Evolutionary conservation across 2,329 filamentous ascomycete species (phyloP).

Genomic region (Colletotrichum shisoi): DNA sequence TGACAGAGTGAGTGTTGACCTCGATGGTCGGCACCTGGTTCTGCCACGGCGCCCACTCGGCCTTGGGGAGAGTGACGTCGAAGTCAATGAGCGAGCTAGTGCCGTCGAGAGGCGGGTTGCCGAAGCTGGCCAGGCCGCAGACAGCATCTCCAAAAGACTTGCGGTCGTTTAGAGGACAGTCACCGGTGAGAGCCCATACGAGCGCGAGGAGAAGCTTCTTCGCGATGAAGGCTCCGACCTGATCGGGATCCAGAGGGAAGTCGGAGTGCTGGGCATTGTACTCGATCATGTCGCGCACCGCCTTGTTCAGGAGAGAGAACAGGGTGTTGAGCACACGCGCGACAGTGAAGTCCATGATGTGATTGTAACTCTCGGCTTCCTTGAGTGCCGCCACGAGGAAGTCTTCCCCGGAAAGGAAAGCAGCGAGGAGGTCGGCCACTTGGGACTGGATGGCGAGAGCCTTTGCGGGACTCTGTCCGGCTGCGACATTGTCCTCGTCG

Average conservation of each 20-base stretch:
- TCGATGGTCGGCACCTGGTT: slow-evolving; percentile 93
- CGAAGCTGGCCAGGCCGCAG: slow-evolving; percentile 82
- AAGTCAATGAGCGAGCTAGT: slow-evolving; percentile 92
- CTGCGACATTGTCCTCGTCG: slow-evolving; percentile 85
- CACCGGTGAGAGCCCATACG: slow-evolving; percentile 95
- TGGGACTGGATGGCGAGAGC: slow-evolving; percentile 79
- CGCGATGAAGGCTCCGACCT: slow-evolving; percentile 85
- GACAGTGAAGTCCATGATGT: slow-evolving; percentile 98
- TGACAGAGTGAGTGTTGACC: slow-evolving; percentile 97
- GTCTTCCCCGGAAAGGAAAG: slow-evolving; percentile 77
- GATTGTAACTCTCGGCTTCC: slow-evolving; percentile 78
- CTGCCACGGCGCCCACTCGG: slow-evolving; percentile 93
- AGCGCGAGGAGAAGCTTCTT: slow-evolving; percentile 94
- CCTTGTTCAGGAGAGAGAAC: slow-evolving; percentile 95
- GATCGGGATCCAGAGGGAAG: slow-evolving; percentile 88
- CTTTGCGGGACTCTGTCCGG: slow-evolving; percentile 78
- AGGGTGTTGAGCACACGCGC: slow-evolving; percentile 90
- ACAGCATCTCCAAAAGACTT: slow-evolving; percentile 89
- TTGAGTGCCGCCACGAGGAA: slow-evolving; percentile 82
- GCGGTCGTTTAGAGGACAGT: slow-evolving; percentile 87
- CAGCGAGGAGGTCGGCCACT: slow-evolving; percentile 79
- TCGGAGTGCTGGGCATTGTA: slow-evolving; percentile 95
- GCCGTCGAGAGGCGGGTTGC: slow-evolving; percentile 80
- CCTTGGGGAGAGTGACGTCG: slow-evolving; percentile 84
- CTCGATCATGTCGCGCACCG: slow-evolving; percentile 89